Conservation (phyloP, 495 filamentous ascomycete species). For the Cercophora newfieldiana region DNA sequence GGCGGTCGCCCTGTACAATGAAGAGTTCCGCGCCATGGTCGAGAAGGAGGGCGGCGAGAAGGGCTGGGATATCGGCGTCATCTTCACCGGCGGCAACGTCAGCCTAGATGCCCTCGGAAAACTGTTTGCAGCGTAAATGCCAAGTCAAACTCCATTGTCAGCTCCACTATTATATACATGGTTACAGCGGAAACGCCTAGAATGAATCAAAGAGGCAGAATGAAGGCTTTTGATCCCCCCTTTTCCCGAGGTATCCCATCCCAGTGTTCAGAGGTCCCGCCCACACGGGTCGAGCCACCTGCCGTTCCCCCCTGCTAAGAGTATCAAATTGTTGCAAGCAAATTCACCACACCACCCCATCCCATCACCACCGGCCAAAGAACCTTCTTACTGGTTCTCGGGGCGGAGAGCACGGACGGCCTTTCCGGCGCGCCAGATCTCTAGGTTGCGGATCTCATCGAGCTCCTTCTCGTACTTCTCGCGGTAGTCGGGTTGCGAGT, state of each 20-base stretch:
- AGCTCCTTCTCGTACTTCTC: constrained; percentile 96
- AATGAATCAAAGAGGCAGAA: constrained; percentile 20
- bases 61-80: constrained; percentile 84
- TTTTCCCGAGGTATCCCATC: constrained; percentile 30
- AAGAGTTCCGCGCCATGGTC: constrained; percentile 73
- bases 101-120: constrained; percentile 73
- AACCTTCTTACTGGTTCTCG: constrained; percentile 81
- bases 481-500: constrained; percentile 89
- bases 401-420: constrained; percentile 84
- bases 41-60: constrained; percentile 68
- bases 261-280: constrained; percentile 1
- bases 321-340: constrained; percentile 22
- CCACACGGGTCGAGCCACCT: constrained; percentile 5
- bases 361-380: constrained; percentile 14
- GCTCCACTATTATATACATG: constrained; percentile 27
- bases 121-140: constrained; percentile 48
- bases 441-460: constrained; percentile 90
- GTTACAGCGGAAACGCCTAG: constrained; percentile 23
- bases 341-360: constrained; percentile 20
- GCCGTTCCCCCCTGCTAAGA: constrained; percentile 10
- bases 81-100: constrained; percentile 91
- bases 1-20: constrained; percentile 80
- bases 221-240: constrained; percentile 23
- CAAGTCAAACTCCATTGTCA: constrained; percentile 20
- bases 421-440: constrained; percentile 99